phyloP scores from a whole-genome alignment of 352 stramenopile species.

The Phytopythium boreale region DNA sequence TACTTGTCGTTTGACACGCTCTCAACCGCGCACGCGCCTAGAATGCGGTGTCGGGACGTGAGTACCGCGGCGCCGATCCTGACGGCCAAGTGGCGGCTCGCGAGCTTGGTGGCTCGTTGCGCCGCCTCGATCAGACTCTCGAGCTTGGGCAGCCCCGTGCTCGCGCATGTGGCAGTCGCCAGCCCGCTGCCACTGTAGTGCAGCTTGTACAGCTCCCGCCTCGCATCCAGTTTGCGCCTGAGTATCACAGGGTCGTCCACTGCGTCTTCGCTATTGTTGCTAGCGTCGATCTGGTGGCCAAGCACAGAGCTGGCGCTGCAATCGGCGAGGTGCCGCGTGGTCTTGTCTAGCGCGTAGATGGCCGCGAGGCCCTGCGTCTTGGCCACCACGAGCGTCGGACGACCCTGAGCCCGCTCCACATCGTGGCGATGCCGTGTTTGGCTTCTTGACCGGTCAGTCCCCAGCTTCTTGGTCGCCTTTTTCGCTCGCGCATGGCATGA shows the following conservation, averaged over 20 bases:
- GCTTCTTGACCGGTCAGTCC: too few species aligned
- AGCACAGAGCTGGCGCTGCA: conserved; percentile 16
- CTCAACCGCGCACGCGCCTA: conserved; percentile 33
- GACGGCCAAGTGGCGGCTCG: conserved; percentile 23
- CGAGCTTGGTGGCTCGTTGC: conserved; percentile 21
- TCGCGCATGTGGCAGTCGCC: conserved; percentile 16
- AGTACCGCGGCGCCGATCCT: conserved; percentile 53
- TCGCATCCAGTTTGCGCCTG: conserved; percentile 30
- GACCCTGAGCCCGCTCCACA: not conserved
- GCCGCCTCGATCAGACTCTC: conserved; percentile 56
- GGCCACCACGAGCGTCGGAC: conserved; percentile 20
- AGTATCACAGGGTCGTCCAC: conserved; percentile 19
- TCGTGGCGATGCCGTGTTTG: conserved; percentile 27
- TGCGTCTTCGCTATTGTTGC: not conserved
- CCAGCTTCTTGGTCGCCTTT: not conserved
- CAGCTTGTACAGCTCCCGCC: conserved; percentile 41
- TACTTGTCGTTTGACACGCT: conserved; percentile 30
- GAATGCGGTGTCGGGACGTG: conserved; percentile 42
- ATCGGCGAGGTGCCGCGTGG: conserved; percentile 19
- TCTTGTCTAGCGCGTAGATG: conserved; percentile 32
- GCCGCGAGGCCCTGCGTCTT: conserved; percentile 27
- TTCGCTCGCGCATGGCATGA: conserved; percentile 9
- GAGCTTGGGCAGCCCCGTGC: conserved; percentile 31
- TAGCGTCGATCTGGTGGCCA: conserved; percentile 4
- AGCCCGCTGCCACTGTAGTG: conserved; percentile 42